These are phyloP conservation scores for Calycina marina DNA, from an alignment of 2,329 filamentous ascomycete genomes.

Conservation along the genomic window DNA sequence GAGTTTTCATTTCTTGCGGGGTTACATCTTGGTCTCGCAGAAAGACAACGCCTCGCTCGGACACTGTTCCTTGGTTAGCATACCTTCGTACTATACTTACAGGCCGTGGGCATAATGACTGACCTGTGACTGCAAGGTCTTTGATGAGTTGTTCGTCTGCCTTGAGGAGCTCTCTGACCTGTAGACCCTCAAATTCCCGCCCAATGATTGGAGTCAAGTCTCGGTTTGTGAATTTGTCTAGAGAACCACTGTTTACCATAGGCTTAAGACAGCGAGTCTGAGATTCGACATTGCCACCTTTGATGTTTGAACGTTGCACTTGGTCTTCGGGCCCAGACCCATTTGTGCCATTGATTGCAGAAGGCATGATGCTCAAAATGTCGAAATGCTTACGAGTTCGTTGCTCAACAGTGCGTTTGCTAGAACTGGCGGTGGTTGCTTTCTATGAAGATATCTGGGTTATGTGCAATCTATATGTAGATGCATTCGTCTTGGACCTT, in stretches of 20 bases:
- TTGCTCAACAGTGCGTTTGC: no score
- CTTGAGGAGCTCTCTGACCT: constrained; percentile 42
- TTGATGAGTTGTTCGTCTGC: constrained; percentile 26
- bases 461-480: no score
- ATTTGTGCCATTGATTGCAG: neutral
- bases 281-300: constrained; percentile 1
- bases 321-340: neutral
- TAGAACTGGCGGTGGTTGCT: no score
- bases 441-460: no score
- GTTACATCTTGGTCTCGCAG: constrained; percentile 33
- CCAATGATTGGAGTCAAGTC: constrained; percentile 25
- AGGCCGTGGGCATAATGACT: no score
- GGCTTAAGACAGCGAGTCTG: constrained; percentile 4
- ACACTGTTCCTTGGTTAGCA: constrained; percentile 35
- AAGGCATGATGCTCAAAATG: neutral
- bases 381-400: neutral
- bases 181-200: constrained; percentile 39
- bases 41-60: constrained; percentile 44
- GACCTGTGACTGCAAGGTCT: constrained; percentile 38
- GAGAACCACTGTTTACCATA: constrained; percentile 6
- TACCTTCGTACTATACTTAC: constrained; percentile 11
- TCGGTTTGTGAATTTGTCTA: constrained; percentile 10
- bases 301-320: neutral
- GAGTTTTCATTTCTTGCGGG: constrained; percentile 27
- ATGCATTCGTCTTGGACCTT: no score